Evolutionary conservation across 2,329 filamentous ascomycete species (phyloP).

Genomic region (Apiospora rasikravindrae): DNA sequence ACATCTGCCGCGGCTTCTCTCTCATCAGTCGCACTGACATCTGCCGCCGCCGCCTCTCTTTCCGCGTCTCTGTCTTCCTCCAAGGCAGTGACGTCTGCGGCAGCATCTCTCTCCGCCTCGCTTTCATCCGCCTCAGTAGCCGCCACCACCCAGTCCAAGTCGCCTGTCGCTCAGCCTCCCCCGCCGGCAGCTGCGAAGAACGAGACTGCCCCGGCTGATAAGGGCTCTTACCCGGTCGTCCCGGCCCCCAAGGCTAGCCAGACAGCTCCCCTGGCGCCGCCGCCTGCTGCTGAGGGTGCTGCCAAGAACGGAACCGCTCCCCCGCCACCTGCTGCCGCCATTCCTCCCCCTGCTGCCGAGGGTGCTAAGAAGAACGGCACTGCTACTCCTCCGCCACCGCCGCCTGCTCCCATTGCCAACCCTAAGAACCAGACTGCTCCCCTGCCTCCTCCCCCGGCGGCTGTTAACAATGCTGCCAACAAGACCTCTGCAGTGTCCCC

Average conservation of each 20-base stretch:
- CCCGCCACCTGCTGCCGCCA: background rate
- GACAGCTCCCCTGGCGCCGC: background rate
- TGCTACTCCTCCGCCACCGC: background rate
- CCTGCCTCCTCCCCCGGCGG: conserved; percentile 4
- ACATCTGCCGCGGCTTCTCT: background rate
- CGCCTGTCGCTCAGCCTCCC: background rate
- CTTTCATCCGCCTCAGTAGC: background rate
- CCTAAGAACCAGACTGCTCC: conserved; percentile 14
- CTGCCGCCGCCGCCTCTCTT: background rate
- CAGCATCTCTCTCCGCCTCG: background rate
- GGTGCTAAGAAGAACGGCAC: background rate
- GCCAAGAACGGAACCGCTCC: background rate
- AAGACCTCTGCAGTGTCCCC: background rate
- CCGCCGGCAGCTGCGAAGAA: background rate
- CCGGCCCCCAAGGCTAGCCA: background rate
- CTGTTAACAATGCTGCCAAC: background rate
- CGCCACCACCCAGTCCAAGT: background rate
- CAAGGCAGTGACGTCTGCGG: background rate
- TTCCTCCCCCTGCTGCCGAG: background rate
- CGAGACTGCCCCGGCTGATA: background rate
- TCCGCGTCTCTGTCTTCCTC: background rate
- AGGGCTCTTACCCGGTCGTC: background rate
- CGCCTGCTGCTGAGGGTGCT: background rate
- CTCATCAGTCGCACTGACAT: conserved; percentile 5
- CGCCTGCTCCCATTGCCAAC: background rate